Evolutionary conservation across 345 rosid species (phyloP), one percentile per base, ranked within the genome.

Genomic region (Triadica sebifera): DNA sequence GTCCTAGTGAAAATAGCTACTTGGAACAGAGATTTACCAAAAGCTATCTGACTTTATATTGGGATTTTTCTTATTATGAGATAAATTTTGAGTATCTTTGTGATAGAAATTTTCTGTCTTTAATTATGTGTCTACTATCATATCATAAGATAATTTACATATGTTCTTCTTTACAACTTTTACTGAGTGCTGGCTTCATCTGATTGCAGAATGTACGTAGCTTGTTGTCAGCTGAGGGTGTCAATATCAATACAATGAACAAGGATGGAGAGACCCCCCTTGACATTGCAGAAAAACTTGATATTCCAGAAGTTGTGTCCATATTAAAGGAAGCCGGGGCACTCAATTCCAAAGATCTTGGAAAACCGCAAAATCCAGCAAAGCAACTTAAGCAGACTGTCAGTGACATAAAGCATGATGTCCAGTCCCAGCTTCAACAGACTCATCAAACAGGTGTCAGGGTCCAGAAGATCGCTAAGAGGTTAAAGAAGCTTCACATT

Each of bases 341-440:
- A 12, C 59, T 74, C 73, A 85, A 88, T 74, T 91, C 99, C 56
- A 93, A 89, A 78, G 91, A 84, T 81, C 87, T 79, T 0, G 98
- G 92, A 69, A 89, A 87, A 78, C 93, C 97, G 39, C 92, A 86
- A 17, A 91, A 74, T 78, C 73, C 93, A 17, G 96, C 97, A 22
- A 96, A 89, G 90, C 99, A 91, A 81, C 96, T 96, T 47, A 96
- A 93, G 88, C 96, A 96, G 81, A 93, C 99, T 4, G 99, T 96
- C 43, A 96, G 99, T 49, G 98, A 93, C 85, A 96, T 96, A 69
- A 96, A 96, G 67, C 99, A 96, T 59, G 99, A 85, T 17, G 99
- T 96, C 64, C 89, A 86, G 77, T 86, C 97, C 56, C 99, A 96
- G 83, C 99, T 96, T 65, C 94, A 91, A 41, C 98, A 96, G 81